phyloP scores from a whole-genome alignment of 345 rosid species.

The Kernera saxatilis region DNA sequence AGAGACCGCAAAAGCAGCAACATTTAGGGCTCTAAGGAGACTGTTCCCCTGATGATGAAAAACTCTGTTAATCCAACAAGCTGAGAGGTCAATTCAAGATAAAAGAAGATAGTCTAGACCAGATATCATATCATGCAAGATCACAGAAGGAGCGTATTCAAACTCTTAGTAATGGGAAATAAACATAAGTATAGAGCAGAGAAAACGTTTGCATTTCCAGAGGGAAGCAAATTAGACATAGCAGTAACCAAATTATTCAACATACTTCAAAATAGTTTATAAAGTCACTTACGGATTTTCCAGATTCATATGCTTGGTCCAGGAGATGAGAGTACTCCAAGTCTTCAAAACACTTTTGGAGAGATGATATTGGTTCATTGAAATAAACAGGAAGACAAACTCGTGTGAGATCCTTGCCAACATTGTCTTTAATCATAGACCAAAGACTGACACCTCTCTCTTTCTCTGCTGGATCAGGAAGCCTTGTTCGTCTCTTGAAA shows the following conservation, averaged over 20 bases:
- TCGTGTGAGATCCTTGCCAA: constrained; percentile 94
- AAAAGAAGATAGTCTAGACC: background rate
- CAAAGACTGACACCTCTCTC: constrained; percentile 97
- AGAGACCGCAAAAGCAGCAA: constrained; percentile 97
- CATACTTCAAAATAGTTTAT: constrained; percentile 21
- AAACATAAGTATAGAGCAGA: background rate
- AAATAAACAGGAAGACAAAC: constrained; percentile 99
- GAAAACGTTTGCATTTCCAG: constrained; percentile 1
- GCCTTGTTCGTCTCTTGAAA: constrained; percentile 69
- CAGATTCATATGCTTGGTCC: constrained; percentile 74
- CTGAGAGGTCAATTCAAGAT: constrained; percentile 6
- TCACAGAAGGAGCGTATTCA: constrained; percentile 30
- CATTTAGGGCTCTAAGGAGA: constrained; percentile 62
- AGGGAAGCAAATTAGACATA: background rate
- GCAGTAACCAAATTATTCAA: background rate
- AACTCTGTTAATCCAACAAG: constrained; percentile 19
- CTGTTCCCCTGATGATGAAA: constrained; percentile 62
- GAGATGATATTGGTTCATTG: constrained; percentile 95
- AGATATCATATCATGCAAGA: constrained; percentile 49
- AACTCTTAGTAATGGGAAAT: background rate
- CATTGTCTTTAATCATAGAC: constrained; percentile 99
- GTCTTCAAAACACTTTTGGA: constrained; percentile 97
- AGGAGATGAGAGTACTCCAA: constrained; percentile 88
- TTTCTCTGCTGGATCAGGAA: constrained; percentile 92
- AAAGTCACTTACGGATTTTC: constrained; percentile 62